Conservation (phyloP, 352 stramenopile genomes). For the Globisporangium middletonii region DNA sequence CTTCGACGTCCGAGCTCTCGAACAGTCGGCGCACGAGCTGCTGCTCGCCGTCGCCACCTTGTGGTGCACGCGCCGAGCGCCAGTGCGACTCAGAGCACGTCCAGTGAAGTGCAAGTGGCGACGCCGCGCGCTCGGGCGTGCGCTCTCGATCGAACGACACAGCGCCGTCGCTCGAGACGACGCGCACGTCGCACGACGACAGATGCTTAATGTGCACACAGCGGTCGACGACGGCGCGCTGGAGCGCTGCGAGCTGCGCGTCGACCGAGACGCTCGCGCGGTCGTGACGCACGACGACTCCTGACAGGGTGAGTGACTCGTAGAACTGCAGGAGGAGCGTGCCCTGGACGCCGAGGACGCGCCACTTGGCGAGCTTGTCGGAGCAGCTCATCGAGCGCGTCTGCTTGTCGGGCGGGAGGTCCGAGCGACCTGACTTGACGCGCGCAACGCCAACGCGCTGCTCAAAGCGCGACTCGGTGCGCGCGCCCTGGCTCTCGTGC, state of each 20-base stretch:
- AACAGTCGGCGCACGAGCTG: slow-evolving; percentile 37
- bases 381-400: slow-evolving; percentile 92
- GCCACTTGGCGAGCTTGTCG: slow-evolving; percentile 91
- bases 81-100: slow-evolving; percentile 36
- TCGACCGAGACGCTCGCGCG: slow-evolving; percentile 20
- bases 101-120: slow-evolving; percentile 58
- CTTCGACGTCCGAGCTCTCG: slow-evolving; percentile 34
- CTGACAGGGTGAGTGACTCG: slow-evolving; percentile 42
- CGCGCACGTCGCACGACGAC: slow-evolving; percentile 3
- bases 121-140: slow-evolving; percentile 14
- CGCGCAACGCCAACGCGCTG: slow-evolving; percentile 76
- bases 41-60: background rate
- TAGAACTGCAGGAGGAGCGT: slow-evolving; percentile 59
- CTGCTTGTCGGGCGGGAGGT: slow-evolving; percentile 81
- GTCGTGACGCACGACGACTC: slow-evolving; percentile 47
- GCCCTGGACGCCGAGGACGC: slow-evolving; percentile 77
- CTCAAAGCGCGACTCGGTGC: slow-evolving; percentile 42
- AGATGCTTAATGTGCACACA: background rate
- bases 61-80: slow-evolving; percentile 1
- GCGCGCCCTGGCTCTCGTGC: background rate
- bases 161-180: slow-evolving; percentile 5
- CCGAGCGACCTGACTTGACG: slow-evolving; percentile 90
- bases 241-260: slow-evolving; percentile 38
- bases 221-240: slow-evolving; percentile 36
- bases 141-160: slow-evolving; percentile 12